Evolutionary conservation across 192 early-diverging fungal genomes (phyloP).

Genomic region (Oehlia diaphana): DNA sequence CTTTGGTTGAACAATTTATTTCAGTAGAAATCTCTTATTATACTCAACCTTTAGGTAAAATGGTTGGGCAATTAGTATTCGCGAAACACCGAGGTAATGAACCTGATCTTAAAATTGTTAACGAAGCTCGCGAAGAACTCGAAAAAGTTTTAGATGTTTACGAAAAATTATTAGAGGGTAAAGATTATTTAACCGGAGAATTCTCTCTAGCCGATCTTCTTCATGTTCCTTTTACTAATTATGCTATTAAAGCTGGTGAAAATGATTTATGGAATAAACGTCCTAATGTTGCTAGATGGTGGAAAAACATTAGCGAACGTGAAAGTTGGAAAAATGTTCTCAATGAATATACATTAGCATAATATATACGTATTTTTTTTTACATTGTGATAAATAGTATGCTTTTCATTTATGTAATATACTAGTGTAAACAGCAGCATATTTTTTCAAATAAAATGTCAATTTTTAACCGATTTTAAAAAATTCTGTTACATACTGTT

Average conservation of each 20-base stretch:
- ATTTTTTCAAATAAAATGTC: no score
- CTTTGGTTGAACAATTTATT: slow-evolving; percentile 38
- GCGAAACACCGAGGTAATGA: neutral
- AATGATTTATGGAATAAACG: slow-evolving; percentile 7
- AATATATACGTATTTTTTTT: no score
- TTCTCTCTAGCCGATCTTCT: slow-evolving; percentile 29
- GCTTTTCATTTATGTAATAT: no score
- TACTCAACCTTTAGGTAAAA: neutral
- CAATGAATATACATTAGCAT: no score
- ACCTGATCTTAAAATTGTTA: slow-evolving; percentile 10
- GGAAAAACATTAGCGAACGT: neutral
- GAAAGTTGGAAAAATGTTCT: no score
- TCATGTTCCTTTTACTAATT: slow-evolving; percentile 18
- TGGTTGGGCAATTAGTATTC: slow-evolving; percentile 7
- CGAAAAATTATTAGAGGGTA: slow-evolving; percentile 25
- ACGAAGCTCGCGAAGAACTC: neutral
- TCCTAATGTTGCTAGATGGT: slow-evolving; percentile 33
- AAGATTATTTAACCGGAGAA: slow-evolving; percentile 31
- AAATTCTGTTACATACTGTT: no score
- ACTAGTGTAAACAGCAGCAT: no score
- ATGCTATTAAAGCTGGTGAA: neutral
- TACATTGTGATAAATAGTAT: no score
- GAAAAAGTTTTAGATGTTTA: slow-evolving; percentile 21
- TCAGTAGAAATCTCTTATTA: slow-evolving; percentile 29
- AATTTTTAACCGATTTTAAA: no score